Conservation (phyloP, 2,329 filamentous ascomycete species). For the Amylocarpus encephaloides region DNA sequence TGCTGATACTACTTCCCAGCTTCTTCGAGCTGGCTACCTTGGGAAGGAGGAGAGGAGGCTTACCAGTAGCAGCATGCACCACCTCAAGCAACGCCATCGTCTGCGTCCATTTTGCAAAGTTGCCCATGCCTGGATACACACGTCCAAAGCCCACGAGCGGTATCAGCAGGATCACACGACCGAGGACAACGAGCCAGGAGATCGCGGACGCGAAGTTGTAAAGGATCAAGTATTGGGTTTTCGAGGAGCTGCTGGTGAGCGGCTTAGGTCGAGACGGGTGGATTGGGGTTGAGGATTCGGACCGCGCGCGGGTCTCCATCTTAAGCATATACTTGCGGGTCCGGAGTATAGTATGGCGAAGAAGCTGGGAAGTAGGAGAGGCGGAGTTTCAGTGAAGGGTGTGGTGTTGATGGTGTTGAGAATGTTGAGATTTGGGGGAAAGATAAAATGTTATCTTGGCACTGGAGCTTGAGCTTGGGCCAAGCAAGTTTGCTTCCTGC, state of each 20-base stretch:
- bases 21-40: not conserved
- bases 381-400: not conserved
- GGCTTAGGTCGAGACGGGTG: conserved; percentile 24
- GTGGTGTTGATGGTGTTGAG: not conserved
- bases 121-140: conserved; percentile 56
- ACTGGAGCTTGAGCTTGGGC: conserved; percentile 1
- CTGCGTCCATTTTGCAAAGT: conserved; percentile 74
- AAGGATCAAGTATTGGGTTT: conserved; percentile 66
- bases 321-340: not conserved
- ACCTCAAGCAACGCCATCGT: conserved; percentile 79
- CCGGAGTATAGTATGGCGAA: not conserved
- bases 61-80: conserved; percentile 71
- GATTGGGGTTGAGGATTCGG: not conserved
- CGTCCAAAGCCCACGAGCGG: conserved; percentile 47
- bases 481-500: not conserved
- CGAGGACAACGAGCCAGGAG: conserved; percentile 73
- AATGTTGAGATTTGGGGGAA: not conserved
- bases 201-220: conserved; percentile 78
- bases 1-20: not conserved
- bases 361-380: not conserved
- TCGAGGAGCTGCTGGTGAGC: conserved; percentile 38
- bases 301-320: not conserved
- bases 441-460: not conserved
- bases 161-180: conserved; percentile 54
- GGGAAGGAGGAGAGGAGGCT: conserved; percentile 22